Conservation (phyloP, 78 protist species). For the Dictyostelium brefeldianum region DNA sequence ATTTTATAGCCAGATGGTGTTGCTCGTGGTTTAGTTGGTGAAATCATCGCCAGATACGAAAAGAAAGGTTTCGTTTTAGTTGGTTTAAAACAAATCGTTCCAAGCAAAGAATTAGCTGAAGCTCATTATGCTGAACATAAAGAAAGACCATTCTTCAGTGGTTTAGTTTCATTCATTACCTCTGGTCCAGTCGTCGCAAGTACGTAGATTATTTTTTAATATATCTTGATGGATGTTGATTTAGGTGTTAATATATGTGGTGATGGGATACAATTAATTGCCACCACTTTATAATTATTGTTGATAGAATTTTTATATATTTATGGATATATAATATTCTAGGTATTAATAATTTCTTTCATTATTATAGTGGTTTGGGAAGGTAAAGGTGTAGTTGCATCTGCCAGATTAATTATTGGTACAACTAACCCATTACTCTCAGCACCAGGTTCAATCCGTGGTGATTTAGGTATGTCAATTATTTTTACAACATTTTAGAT, state of each 20-base stretch:
- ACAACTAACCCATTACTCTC: conserved; percentile 83
- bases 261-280: too few relatives aligned
- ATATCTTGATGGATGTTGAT: too few relatives aligned
- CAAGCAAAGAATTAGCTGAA: conserved; percentile 83
- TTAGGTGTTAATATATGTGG: too few relatives aligned
- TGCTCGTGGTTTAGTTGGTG: conserved; percentile 88
- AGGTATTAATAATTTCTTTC: too few relatives aligned
- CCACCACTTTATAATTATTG: too few relatives aligned
- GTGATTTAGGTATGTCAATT: neutral
- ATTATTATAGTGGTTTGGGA: conserved; percentile 86
- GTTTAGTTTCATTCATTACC: conserved; percentile 80
- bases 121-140: conserved; percentile 88
- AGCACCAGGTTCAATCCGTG: conserved; percentile 93
- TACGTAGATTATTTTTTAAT: too few relatives aligned
- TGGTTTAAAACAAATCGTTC: conserved; percentile 86
- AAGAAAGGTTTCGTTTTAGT: conserved; percentile 89
- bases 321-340: too few relatives aligned
- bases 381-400: conserved; percentile 88
- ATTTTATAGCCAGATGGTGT: conserved; percentile 89
- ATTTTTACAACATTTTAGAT: too few relatives aligned
- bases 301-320: too few relatives aligned
- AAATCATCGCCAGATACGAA: conserved; percentile 94
- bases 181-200: conserved; percentile 93
- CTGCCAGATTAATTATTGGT: conserved; percentile 87
- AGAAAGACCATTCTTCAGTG: conserved; percentile 86